Conservation (phyloP, 345 rosid species). For the Brassica rapa region DNA sequence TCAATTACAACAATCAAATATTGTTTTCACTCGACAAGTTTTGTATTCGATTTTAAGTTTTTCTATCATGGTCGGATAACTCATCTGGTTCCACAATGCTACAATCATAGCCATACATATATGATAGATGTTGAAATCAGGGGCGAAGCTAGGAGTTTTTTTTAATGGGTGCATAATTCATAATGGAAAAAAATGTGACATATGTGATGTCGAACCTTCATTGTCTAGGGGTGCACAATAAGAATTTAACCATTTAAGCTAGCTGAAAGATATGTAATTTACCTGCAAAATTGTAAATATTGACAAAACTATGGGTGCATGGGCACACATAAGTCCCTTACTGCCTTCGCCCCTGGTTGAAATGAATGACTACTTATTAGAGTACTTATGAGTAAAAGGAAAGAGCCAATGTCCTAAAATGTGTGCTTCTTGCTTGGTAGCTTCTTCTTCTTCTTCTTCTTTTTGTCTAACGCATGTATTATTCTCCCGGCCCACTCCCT, state of each 20-base stretch:
- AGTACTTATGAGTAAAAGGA: constrained; percentile 1
- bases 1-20: neutral
- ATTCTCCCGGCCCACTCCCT: constrained; percentile 24
- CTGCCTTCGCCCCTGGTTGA: too few species aligned
- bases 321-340: too few species aligned
- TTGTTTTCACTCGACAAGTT: neutral
- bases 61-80: neutral
- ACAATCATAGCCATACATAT: neutral
- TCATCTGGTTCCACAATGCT: neutral
- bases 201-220: too few species aligned
- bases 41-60: neutral
- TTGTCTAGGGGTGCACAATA: too few species aligned
- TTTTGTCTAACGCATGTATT: constrained; percentile 14
- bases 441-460: neutral
- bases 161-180: neutral
- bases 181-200: too few species aligned
- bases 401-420: constrained; percentile 4
- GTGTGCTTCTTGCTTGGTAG: constrained; percentile 25
- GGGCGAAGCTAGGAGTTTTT: neutral
- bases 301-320: too few species aligned
- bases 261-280: too few species aligned
- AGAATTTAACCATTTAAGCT: too few species aligned
- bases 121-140: neutral
- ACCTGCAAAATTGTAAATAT: too few species aligned
- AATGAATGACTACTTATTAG: constrained; percentile 7